Base-by-base conservation (phyloP, 345 rosid genomes). In the Anacardium occidentale region DNA sequence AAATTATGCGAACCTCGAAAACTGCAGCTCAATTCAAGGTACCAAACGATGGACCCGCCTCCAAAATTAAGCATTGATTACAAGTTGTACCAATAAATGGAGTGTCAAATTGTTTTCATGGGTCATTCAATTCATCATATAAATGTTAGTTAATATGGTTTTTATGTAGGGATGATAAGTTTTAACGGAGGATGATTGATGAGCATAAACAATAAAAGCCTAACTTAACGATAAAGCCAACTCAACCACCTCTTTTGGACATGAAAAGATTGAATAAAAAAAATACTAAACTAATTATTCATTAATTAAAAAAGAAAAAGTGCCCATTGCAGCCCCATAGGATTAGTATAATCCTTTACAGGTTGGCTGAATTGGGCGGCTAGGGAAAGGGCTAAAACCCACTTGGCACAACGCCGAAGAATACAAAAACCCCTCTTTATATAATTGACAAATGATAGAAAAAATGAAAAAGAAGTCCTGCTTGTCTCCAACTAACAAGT, bases 201-300 rank as follows among this genome's bases (percentile, higher is more conserved):
- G 47, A 20, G 44, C 63, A 44, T 2, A 67, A 51, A 73, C 63
- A 67, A 82, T 21, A 29, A 65, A 63, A 76, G 64, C 72, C 77
- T 68, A 58, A 76, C 81, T 80, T 82, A 64, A 34, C 69, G 86
- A 80, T 73, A 74, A 74, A 78, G 81, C 83, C 78, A 74, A 74
- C 12, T 68, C 83, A 82, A 70, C 86, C 14, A 74, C 79, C 62
- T 15, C 50, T 60, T 57, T 78, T 76, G 66, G 73, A 66, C 73
- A 66, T 25, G 15, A 58, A 74, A 66, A 58, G 15, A 8, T 63
- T 10, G 32, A 22, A n/a, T 25, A 60, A 10, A 2, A 60, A 10
- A 42, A 10, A 20, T 21, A 50, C 13, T 48, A 60, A 1, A 29
- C 26, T 11, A 51, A 67, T n/a, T 37, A 0, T 10, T 14, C 17